Base-by-base conservation (phyloP, 2,329 filamentous ascomycete genomes). In the Paraphoma chrysanthemicola region DNA sequence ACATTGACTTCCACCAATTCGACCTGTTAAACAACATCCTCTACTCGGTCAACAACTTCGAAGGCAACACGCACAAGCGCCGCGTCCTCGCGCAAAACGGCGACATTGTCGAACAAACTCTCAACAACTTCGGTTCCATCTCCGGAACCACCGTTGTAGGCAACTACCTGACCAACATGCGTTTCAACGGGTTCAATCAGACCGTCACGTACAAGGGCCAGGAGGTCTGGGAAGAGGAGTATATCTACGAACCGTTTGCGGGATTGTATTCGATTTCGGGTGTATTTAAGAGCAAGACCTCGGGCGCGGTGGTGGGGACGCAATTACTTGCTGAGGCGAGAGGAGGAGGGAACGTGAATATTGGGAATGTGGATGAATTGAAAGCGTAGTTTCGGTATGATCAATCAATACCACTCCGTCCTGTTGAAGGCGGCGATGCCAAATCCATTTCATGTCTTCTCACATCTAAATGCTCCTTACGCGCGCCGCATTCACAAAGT, bases 1-100 rank as follows among this genome's bases (percentile, higher is more conserved):
- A 67, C 38, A 49, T 73, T n/a, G 71, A 74, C 44, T 60, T 70
- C 36, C 66, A 70, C 43, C 71, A 75, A 55, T 83, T 81, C 72
- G 81, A 84, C 45, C 73, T 87, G 42, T 75, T 78, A 53, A 79
- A 86, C 74, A 85, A 85, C 68, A 83, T 88, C 57, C 80, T 88
- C 33, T 88, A 85, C 74, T 85, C 82, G 29, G 72, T 86, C 69
- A 87, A 87, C 74, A 82, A 88, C 76, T 88, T 86, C 70, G 77
- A 77, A 12, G 84, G 85, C 16, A 79, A 82, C 56, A 73, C 74
- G 43, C 70, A 78, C 72, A 86, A 83, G 36, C 87, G 88, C 70
- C 82, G 84, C 41, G 73, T 86, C 6, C 75, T 87, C 6, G 80
- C 78, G 4, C 85, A 86, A 70, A 82, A 83, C 60, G 85, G 85